phyloP scores from a whole-genome alignment of 176 grass and related monocot genomes.

The Phoenix roebelenii region DNA sequence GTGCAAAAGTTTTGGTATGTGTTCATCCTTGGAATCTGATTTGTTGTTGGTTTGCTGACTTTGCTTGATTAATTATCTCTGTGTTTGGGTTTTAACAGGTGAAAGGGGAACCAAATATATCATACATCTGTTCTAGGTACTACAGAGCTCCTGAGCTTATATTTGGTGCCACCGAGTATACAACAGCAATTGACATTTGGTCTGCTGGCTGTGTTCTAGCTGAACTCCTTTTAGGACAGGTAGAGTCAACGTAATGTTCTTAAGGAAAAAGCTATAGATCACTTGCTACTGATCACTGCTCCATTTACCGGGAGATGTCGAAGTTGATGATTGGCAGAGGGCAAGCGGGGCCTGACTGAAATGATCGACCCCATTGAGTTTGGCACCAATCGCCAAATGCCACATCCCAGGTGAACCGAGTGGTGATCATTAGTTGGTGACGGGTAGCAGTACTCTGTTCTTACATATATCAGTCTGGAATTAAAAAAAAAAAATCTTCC shows the following conservation, averaged over 20 bases:
- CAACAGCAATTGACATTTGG: constrained; percentile 71
- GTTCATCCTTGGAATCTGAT: neutral
- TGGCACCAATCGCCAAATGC: too few relatives aligned
- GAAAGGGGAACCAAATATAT: constrained; percentile 67
- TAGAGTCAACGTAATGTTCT: constrained; percentile 9
- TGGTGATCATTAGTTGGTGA: too few relatives aligned
- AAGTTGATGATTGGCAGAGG: too few relatives aligned
- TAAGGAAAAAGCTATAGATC: too few relatives aligned
- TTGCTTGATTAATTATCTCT: neutral
- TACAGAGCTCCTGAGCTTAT: constrained; percentile 74
- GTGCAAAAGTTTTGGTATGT: constrained; percentile 75
- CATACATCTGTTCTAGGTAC: constrained; percentile 73
- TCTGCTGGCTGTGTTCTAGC: constrained; percentile 64
- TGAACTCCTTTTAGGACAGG: constrained; percentile 62
- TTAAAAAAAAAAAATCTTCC: too few relatives aligned
- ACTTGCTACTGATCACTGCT: too few relatives aligned
- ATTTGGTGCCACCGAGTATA: constrained; percentile 74
- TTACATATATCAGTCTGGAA: neutral
- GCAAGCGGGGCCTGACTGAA: too few relatives aligned
- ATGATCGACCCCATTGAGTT: too few relatives aligned
- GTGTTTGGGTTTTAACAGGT: constrained; percentile 33
- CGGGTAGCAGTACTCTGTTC: too few relatives aligned
- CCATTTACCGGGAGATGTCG: too few relatives aligned
- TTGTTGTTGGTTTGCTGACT: neutral
- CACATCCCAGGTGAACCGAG: too few relatives aligned